phyloP scores from a whole-genome alignment of 352 stramenopile genomes.

The Pythium volutum region DNA sequence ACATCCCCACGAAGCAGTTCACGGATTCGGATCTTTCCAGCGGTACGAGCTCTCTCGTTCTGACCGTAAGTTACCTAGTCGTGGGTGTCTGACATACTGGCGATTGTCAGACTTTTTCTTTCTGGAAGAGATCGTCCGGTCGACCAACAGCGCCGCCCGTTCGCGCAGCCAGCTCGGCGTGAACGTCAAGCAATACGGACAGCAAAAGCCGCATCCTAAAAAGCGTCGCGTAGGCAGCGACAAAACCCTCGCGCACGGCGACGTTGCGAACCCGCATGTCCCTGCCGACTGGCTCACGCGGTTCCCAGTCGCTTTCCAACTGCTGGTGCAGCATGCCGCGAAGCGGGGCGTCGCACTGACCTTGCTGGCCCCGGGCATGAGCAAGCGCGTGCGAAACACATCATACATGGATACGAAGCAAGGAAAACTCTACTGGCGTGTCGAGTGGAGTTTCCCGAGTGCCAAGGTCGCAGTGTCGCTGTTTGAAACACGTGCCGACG shows the following conservation, averaged over 20 bases:
- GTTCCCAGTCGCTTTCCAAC: conserved; percentile 66
- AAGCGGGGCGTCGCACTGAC: conserved; percentile 70
- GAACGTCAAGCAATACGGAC: conserved; percentile 21
- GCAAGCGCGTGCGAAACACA: conserved; percentile 68
- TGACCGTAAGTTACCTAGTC: not conserved
- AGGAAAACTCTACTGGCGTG: conserved; percentile 60
- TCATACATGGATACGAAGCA: conserved; percentile 73
- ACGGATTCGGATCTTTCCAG: conserved; percentile 76
- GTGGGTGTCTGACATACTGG: not conserved
- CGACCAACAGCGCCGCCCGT: conserved; percentile 25
- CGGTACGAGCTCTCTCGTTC: conserved; percentile 26
- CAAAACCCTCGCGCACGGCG: conserved; percentile 10
- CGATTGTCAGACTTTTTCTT: conserved; percentile 36
- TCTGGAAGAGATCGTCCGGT: conserved; percentile 35
- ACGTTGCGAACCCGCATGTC: conserved; percentile 23
- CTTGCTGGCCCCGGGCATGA: conserved; percentile 78
- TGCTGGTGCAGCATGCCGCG: conserved; percentile 61
- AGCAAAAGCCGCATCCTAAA: conserved; percentile 17
- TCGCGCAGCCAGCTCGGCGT: conserved; percentile 26
- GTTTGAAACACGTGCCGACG: conserved; percentile 46
- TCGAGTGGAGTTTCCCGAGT: conserved; percentile 75
- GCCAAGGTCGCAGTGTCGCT: conserved; percentile 45
- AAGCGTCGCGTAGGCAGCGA: conserved; percentile 12
- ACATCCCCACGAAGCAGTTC: conserved; percentile 65
- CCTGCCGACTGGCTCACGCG: conserved; percentile 57